Conservation (phyloP, 176 grass and related monocot species). For the Raddia guianensis region DNA sequence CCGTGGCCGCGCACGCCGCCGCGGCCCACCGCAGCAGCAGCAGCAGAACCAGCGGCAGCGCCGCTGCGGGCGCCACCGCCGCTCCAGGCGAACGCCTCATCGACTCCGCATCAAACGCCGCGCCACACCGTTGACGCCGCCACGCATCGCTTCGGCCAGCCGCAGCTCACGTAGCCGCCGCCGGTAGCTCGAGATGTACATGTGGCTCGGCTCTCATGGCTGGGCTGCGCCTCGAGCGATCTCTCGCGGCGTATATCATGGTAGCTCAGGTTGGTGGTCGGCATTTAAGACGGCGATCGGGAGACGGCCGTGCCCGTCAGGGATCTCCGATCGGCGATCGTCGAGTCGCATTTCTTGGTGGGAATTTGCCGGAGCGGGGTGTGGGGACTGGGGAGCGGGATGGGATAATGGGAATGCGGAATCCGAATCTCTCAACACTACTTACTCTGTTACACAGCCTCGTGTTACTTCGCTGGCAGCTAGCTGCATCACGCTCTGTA, state of each 20-base stretch:
- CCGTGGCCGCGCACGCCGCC: constrained; percentile 32
- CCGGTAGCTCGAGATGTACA: background rate
- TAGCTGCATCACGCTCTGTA: background rate
- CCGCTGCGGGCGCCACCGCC: constrained; percentile 1
- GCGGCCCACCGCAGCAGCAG: background rate
- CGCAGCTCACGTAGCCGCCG: background rate
- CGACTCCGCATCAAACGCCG: background rate
- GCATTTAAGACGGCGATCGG: background rate
- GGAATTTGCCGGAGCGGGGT: background rate
- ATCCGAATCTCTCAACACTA: background rate
- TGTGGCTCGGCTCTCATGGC: background rate
- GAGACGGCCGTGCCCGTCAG: background rate
- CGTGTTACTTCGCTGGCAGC: background rate
- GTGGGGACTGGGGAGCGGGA: background rate
- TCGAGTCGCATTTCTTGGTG: background rate
- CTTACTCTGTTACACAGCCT: background rate
- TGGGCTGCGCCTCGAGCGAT: background rate
- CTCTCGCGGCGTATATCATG: background rate
- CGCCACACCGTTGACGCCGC: background rate
- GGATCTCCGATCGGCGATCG: background rate
- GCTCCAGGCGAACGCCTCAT: background rate
- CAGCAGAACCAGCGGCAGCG: background rate
- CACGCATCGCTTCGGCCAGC: background rate
- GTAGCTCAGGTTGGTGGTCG: background rate
- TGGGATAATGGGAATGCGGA: background rate